Percentiles rank a stretch among this genome's conserved stretches.
Conservation (phyloP, 306 rosid species). For the Corylus avellana region DNA sequence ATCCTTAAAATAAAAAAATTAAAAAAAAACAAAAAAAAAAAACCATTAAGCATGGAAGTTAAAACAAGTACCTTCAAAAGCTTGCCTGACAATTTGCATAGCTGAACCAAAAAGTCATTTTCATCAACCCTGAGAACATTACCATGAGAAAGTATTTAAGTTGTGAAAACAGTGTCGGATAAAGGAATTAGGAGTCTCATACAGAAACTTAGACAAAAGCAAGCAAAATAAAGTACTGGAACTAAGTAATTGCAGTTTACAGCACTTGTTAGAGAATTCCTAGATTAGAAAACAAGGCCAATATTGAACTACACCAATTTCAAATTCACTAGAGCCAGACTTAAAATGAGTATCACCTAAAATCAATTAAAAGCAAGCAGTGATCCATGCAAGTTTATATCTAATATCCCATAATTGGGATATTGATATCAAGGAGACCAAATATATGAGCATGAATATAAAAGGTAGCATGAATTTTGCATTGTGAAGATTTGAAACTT, state of each 20-base stretch:
- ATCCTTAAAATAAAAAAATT: no score
- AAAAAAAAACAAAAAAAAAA: no score
- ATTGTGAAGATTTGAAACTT: background rate
- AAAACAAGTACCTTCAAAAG: conserved; percentile 63
- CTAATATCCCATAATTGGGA: background rate
- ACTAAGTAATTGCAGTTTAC: background rate
- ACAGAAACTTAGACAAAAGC: background rate
- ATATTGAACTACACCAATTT: background rate
- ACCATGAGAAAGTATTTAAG: conserved; percentile 2
- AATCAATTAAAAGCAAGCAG: background rate
- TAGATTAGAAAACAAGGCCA: background rate
- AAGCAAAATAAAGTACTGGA: background rate
- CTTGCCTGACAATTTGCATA: conserved; percentile 75
- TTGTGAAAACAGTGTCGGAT: background rate
- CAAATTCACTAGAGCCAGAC: background rate
- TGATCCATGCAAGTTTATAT: background rate
- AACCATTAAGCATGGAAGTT: background rate
- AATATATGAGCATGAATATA: background rate
- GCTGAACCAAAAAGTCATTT: conserved; percentile 80
- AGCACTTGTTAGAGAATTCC: background rate
- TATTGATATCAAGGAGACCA: background rate
- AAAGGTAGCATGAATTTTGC: background rate
- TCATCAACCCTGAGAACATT: conserved; percentile 69
- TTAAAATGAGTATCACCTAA: background rate
- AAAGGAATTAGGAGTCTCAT: background rate